Evolutionary conservation across 495 filamentous ascomycete species (phyloP), one percentile per base, ranked within the genome.

Genomic region (Thermothielavioides terrestris): DNA sequence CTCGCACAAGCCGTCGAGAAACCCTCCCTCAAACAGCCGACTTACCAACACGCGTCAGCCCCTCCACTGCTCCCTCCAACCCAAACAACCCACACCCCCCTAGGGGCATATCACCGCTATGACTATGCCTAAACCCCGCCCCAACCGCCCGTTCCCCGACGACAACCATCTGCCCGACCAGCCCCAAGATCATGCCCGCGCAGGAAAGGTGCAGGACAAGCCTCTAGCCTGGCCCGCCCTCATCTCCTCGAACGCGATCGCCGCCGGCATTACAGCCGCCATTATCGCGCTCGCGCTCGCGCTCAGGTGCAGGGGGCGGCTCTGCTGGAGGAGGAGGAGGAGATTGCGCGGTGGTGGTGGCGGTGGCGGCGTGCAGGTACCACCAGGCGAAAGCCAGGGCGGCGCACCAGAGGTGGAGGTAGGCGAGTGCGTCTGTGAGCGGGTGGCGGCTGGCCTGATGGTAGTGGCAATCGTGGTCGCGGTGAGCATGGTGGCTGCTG

Each of bases 151-250:
- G 6, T 10, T 28, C 3, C 32, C 21, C 30, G 6, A 26, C 32
- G 18, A 41, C 0, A 18, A 20, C 15, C 37, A 49, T 32, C 5
- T 34, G 17, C 6, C 36, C 46, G 6, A 42, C 8, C 6, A 49
- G 9, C 28, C 14, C 37, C 2, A 25, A 1, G 6, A 49, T 0
- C 46, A 49, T 6, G 18, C 27, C 48, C 4, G 31, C 5, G 11
- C 40, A 43, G 17, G 44, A 40, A 1, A 38, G n/a, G 23, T 43
- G 48, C 15, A 51, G 44, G 32, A 51, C 40, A 3, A 18, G 48
- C 40, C 18, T 49, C 46, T 49, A 49, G 46, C 37, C 46, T 17
- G 32, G 11, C n/a, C n/a, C n/a, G n/a, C n/a, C n/a, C n/a, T n/a
- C n/a, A n/a, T n/a, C n/a, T n/a, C n/a, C n/a, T n/a, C n/a, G n/a